Conservation (phyloP, 306 rosid species). For the Amphicarpaea edgeworthii region DNA sequence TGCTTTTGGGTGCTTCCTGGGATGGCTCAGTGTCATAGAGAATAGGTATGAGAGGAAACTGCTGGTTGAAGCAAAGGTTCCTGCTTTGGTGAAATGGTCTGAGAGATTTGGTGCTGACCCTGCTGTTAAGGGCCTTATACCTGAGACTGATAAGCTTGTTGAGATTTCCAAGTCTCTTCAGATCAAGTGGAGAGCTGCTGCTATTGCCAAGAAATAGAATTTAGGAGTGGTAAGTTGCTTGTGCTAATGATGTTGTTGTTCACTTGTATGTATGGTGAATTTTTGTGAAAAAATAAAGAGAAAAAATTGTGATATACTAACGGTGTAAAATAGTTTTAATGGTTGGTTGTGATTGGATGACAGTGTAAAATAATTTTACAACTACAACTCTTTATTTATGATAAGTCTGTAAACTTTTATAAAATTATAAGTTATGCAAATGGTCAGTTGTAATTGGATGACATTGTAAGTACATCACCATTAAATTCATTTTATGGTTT, state of each 20-base stretch:
- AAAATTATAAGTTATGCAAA: too few relatives aligned
- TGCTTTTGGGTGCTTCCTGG: conserved; percentile 66
- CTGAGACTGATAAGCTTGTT: conserved; percentile 57
- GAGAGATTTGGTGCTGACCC: conserved; percentile 53
- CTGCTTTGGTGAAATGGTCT: conserved; percentile 64
- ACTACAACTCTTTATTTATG: too few relatives aligned
- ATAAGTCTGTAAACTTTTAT: too few relatives aligned
- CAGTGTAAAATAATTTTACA: too few relatives aligned
- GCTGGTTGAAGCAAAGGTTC: conserved; percentile 54
- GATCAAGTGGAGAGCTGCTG: conserved; percentile 53
- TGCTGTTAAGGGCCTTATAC: conserved; percentile 61
- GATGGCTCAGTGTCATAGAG: conserved; percentile 57
- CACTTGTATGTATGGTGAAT: neutral
- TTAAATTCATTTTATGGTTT: neutral
- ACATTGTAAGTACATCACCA: too few relatives aligned
- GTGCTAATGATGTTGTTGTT: neutral
- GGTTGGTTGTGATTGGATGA: too few relatives aligned
- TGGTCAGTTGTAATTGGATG: too few relatives aligned
- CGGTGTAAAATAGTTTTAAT: too few relatives aligned
- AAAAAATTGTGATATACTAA: too few relatives aligned
- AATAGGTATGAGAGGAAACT: conserved; percentile 47
- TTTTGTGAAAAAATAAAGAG: conserved; percentile 9
- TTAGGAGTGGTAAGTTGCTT: neutral
- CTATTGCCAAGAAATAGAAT: conserved; percentile 36
- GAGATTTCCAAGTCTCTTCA: conserved; percentile 51